phyloP scores from a whole-genome alignment of 2,329 filamentous ascomycete genomes.

The Sphaerulina musiva region DNA sequence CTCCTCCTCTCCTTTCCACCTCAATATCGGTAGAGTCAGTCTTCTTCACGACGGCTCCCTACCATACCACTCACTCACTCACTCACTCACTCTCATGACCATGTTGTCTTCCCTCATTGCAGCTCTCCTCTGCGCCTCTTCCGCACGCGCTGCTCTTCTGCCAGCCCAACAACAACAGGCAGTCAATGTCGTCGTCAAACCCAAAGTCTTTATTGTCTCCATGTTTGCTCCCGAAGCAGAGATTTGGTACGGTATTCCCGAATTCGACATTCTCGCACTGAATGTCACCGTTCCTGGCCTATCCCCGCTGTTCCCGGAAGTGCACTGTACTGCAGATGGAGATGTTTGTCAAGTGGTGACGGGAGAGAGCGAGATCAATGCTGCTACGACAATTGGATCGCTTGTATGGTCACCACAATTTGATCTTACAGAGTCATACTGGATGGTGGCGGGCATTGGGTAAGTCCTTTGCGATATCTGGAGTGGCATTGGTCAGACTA shows the following conservation, averaged over 20 bases:
- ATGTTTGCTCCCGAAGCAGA: constrained; percentile 48
- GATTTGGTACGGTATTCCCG: constrained; percentile 41
- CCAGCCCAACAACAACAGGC: background rate
- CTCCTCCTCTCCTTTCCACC: too few relatives aligned
- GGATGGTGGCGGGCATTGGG: constrained; percentile 64
- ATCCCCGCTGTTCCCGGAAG: constrained; percentile 32
- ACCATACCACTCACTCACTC: too few relatives aligned
- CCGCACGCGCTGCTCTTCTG: background rate
- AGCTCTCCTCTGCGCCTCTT: background rate
- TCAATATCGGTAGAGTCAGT: too few relatives aligned
- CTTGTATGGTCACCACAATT: constrained; percentile 57
- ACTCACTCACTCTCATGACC: background rate
- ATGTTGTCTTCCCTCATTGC: background rate
- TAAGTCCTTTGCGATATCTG: background rate
- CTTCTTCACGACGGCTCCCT: too few relatives aligned
- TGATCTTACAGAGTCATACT: constrained; percentile 62
- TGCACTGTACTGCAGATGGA: constrained; percentile 56
- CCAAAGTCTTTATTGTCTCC: constrained; percentile 57
- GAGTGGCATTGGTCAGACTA: too few relatives aligned
- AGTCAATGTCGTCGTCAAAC: constrained; percentile 36
- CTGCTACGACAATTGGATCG: constrained; percentile 59
- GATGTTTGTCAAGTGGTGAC: constrained; percentile 63
- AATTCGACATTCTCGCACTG: constrained; percentile 32
- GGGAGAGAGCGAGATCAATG: constrained; percentile 60
- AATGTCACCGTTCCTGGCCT: constrained; percentile 34